Evolutionary conservation across 2,329 filamentous ascomycete species (phyloP).

Genomic region (Arthrobotrys musiformis): DNA sequence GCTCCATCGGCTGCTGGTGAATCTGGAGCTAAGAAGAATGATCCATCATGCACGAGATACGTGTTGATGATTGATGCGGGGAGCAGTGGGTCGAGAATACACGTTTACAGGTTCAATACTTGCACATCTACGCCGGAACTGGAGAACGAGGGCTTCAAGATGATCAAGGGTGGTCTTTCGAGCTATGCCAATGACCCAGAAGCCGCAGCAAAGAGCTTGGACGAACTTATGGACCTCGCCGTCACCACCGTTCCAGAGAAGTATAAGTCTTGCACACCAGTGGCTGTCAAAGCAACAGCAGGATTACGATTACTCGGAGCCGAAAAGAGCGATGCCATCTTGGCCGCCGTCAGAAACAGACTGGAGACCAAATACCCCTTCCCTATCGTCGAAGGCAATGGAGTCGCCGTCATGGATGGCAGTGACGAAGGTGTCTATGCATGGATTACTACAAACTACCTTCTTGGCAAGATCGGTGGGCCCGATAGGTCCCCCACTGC

Average conservation of each 20-base stretch:
- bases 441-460: slow-evolving; percentile 99
- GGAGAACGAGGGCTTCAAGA: slow-evolving; percentile 90
- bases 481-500: slow-evolving; percentile 90
- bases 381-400: slow-evolving; percentile 88
- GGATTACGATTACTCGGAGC: slow-evolving; percentile 86
- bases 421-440: slow-evolving; percentile 81
- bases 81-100: slow-evolving; percentile 96
- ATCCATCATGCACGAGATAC: slow-evolving; percentile 66
- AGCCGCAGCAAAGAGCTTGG: slow-evolving; percentile 87
- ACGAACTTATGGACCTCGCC: slow-evolving; percentile 86
- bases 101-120: slow-evolving; percentile 99
- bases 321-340: slow-evolving; percentile 82
- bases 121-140: slow-evolving; percentile 95
- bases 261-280: slow-evolving; percentile 88
- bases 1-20: not conserved
- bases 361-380: slow-evolving; percentile 93
- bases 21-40: slow-evolving; percentile 30
- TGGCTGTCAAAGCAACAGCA: slow-evolving; percentile 98
- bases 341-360: slow-evolving; percentile 82
- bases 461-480: slow-evolving; percentile 95
- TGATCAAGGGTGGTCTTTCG: slow-evolving; percentile 89
- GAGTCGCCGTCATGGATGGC: slow-evolving; percentile 97
- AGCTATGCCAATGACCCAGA: slow-evolving; percentile 87
- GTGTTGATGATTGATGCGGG: slow-evolving; percentile 99
- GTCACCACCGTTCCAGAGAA: slow-evolving; percentile 85